These are phyloP conservation scores for Schoenoplectus tabernaemontani DNA, from an alignment of 202 grass and related monocot genomes.

Conservation along the genomic window DNA sequence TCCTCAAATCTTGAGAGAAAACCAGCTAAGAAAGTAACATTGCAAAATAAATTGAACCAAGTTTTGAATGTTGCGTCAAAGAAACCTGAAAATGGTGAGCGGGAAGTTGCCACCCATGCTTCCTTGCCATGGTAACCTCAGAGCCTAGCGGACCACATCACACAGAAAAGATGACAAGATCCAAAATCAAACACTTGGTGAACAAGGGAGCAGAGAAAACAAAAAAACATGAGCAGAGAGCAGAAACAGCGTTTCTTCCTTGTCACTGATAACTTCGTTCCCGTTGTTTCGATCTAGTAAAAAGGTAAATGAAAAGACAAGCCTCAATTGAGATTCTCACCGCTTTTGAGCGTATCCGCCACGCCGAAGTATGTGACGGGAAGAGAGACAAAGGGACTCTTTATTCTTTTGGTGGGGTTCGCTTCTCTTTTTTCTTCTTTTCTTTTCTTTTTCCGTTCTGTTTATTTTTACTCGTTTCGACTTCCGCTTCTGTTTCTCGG, in stretches of 20 bases:
- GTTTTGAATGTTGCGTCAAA: neutral
- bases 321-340: neutral
- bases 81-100: conserved; percentile 76
- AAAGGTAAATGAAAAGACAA: conserved; percentile 2
- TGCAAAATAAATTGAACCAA: neutral
- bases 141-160: neutral
- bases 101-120: conserved; percentile 95
- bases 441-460: too few relatives aligned
- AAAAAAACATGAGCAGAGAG: neutral
- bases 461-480: too few relatives aligned
- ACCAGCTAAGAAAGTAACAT: neutral
- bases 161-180: neutral
- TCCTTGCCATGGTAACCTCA: conserved; percentile 49
- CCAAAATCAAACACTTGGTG: neutral
- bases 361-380: conserved; percentile 9
- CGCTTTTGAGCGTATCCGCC: conserved; percentile 10
- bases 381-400: neutral
- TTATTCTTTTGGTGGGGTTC: neutral
- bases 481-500: too few relatives aligned
- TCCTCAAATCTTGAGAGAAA: neutral
- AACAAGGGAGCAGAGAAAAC: neutral
- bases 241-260: neutral
- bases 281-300: conserved; percentile 1
- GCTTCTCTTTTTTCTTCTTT: too few relatives aligned
- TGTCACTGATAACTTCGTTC: neutral